Conservation (phyloP, 352 stramenopile genomes). For the Globisporangium apiculatum region DNA sequence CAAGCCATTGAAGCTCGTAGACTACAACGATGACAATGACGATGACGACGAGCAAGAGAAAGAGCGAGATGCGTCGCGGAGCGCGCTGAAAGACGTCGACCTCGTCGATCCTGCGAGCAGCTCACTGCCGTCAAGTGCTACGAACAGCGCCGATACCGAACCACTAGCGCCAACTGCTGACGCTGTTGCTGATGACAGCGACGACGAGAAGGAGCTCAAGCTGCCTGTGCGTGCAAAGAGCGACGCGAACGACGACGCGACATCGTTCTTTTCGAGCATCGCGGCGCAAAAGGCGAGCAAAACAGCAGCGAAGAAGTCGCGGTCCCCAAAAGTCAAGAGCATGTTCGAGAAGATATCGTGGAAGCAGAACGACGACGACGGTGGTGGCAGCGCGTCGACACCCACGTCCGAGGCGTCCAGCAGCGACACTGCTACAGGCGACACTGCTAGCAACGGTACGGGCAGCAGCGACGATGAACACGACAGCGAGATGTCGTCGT, state of each 20-base stretch:
- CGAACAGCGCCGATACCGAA: not conserved
- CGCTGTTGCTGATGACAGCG: conserved; percentile 15
- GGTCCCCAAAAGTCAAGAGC: conserved; percentile 62
- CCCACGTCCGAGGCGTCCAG: conserved; percentile 8
- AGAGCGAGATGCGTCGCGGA: conserved; percentile 21
- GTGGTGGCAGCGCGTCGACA: conserved; percentile 8
- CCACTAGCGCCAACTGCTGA: not conserved
- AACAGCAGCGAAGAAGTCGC: conserved; percentile 18
- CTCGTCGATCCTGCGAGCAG: conserved; percentile 12
- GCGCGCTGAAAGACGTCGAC: conserved; percentile 27
- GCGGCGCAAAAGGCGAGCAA: conserved; percentile 36
- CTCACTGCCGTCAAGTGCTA: conserved; percentile 8
- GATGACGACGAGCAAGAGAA: conserved; percentile 58
- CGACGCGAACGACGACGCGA: conserved; percentile 40
- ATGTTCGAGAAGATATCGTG: conserved; percentile 79
- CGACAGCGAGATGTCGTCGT: conserved; percentile 12
- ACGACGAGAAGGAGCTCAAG: conserved; percentile 39
- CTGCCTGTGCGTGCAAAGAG: conserved; percentile 51
- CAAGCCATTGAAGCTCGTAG: conserved; percentile 51
- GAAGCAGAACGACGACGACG: conserved; percentile 25
- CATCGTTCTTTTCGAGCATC: conserved; percentile 43
- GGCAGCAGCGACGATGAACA: conserved; percentile 17
- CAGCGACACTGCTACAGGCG: not conserved
- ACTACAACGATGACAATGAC: conserved; percentile 69
- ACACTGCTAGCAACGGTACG: not conserved